phyloP scores from a whole-genome alignment of 495 filamentous ascomycete species.

The Xylaria flabelliformis region DNA sequence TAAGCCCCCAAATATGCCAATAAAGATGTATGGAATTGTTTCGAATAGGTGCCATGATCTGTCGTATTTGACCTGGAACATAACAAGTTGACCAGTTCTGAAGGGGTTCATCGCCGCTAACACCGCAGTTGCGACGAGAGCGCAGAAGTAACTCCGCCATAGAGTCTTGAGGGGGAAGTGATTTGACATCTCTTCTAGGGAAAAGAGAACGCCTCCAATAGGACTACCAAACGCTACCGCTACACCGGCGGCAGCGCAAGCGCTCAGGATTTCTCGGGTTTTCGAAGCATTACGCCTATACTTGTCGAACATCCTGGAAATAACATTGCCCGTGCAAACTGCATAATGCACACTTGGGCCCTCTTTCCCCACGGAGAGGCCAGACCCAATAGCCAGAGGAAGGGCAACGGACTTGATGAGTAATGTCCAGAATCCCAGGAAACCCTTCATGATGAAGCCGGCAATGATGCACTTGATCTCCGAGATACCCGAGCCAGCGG shows the following conservation, averaged over 20 bases:
- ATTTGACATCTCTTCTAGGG: conserved; percentile 97
- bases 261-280: conserved; percentile 92
- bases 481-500: conserved; percentile 95
- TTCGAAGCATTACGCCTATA: conserved; percentile 94
- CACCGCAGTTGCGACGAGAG: conserved; percentile 92
- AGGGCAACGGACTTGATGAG: conserved; percentile 92
- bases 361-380: conserved; percentile 95
- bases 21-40: conserved; percentile 86
- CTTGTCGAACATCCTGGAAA: conserved; percentile 90
- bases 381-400: conserved; percentile 92
- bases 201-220: conserved; percentile 96
- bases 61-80: conserved; percentile 98
- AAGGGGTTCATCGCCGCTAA: conserved; percentile 98
- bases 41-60: conserved; percentile 98
- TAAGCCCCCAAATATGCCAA: conserved; percentile 92
- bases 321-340: conserved; percentile 97
- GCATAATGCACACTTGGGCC: conserved; percentile 98
- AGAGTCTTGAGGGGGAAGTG: conserved; percentile 97
- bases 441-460: conserved; percentile 99
- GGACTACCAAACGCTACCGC: conserved; percentile 97
- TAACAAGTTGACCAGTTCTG: conserved; percentile 96
- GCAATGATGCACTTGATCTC: conserved; percentile 99
- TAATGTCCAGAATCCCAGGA: conserved; percentile 90
- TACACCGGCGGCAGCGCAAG: conserved; percentile 92
- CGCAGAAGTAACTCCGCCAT: conserved; percentile 98